A percentile compares a stretch with the other conserved stretches of the same genome.
Conservation (phyloP, 1,139 yeast species). For the Diutina neorugosa region DNA sequence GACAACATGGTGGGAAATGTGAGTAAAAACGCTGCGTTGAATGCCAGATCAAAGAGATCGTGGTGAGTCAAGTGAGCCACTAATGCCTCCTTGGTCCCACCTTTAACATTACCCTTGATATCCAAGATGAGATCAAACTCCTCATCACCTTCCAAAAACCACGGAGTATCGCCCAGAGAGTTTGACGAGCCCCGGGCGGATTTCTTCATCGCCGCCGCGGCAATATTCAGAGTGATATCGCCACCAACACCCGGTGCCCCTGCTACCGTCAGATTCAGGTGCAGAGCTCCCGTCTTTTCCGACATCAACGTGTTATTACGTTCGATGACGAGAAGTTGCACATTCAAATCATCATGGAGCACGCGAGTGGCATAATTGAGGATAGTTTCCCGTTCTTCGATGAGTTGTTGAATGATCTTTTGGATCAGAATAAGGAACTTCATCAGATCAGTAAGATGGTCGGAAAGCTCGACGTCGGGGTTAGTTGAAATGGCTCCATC, state of each 20-base stretch:
- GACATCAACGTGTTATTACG: constrained; percentile 40
- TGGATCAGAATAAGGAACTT: constrained; percentile 33
- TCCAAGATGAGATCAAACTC: constrained; percentile 67
- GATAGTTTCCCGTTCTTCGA: constrained; percentile 59
- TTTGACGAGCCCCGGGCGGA: neutral
- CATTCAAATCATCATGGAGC: constrained; percentile 61
- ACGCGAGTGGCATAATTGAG: constrained; percentile 64
- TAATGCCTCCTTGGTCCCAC: constrained; percentile 76
- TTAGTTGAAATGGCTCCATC: constrained; percentile 38
- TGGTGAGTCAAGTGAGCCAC: constrained; percentile 81
- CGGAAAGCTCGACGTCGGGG: constrained; percentile 33
- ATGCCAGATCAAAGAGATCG: constrained; percentile 51
- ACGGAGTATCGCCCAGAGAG: constrained; percentile 35
- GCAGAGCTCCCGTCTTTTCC: constrained; percentile 15
- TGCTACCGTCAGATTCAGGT: neutral
- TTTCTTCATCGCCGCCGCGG: neutral
- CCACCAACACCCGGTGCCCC: constrained; percentile 13
- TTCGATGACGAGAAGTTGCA: constrained; percentile 48
- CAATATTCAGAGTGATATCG: constrained; percentile 14
- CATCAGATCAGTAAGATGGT: constrained; percentile 33
- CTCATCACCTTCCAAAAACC: constrained; percentile 75
- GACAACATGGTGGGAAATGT: constrained; percentile 72
- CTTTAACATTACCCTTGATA: constrained; percentile 62
- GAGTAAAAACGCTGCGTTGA: constrained; percentile 58
- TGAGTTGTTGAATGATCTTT: constrained; percentile 39